Conservation (phyloP, 2,329 filamentous ascomycete genomes). For the Cladophialophora psammophila region DNA sequence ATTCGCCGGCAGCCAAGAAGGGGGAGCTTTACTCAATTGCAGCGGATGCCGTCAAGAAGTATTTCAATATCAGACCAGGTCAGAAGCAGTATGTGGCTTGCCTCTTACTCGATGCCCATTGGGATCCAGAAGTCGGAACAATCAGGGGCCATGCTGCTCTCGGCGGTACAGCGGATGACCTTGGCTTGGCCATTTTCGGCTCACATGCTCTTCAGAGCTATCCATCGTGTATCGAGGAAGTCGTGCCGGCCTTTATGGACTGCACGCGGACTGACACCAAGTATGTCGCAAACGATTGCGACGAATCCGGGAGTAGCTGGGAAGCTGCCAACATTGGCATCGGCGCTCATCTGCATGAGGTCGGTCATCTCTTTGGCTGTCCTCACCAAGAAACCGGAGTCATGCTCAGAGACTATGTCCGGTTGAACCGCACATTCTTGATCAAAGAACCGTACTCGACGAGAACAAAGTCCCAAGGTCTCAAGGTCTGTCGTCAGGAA, state of each 20-base stretch:
- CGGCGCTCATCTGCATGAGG: conserved; percentile 89
- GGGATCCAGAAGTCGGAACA: conserved; percentile 74
- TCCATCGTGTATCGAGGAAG: conserved; percentile 85
- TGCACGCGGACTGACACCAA: conserved; percentile 86
- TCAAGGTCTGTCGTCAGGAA: conserved; percentile 72
- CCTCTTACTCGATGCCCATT: conserved; percentile 85
- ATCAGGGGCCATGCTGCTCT: conserved; percentile 83
- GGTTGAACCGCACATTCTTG: conserved; percentile 82
- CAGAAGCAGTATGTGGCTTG: conserved; percentile 90
- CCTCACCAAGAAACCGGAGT: conserved; percentile 89
- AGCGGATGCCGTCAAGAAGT: conserved; percentile 74
- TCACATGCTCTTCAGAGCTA: conserved; percentile 93
- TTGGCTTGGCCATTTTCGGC: conserved; percentile 88
- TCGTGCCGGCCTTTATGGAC: conserved; percentile 86
- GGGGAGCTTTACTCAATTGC: conserved; percentile 80
- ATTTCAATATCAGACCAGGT: conserved; percentile 76
- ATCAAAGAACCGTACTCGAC: conserved; percentile 85
- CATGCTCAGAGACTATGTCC: conserved; percentile 89
- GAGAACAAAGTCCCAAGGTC: conserved; percentile 80
- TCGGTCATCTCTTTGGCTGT: conserved; percentile 87
- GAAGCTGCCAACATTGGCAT: conserved; percentile 95
- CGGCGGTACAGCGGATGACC: conserved; percentile 71
- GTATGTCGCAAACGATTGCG: conserved; percentile 82
- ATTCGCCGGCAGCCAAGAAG: conserved; percentile 71
- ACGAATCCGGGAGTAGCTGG: conserved; percentile 89